A percentile compares a stretch with the other conserved stretches of the same genome.
phyloP scores from a whole-genome alignment of 1,284 basidiomycete genomes.

The Naganishia sp. region DNA sequence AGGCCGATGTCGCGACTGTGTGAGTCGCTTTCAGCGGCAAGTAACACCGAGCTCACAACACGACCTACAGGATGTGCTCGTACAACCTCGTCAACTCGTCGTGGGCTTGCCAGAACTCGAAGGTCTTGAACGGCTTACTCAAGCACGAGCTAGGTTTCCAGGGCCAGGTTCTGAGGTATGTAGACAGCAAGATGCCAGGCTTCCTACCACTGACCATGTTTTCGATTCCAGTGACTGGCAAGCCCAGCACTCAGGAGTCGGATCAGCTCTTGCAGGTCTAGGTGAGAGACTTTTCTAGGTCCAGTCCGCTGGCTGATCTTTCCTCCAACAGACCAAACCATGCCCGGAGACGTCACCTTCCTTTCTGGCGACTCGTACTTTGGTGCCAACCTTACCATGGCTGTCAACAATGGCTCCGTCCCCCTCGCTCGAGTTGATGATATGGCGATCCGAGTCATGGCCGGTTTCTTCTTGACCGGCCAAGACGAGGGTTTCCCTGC shows the following conservation, averaged over 20 bases:
- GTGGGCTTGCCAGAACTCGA: conserved; percentile 67
- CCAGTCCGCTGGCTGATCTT: neutral
- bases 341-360: conserved; percentile 66
- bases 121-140: conserved; percentile 67
- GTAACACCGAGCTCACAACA: neutral
- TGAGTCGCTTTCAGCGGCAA: neutral
- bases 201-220: neutral
- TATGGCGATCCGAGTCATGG: conserved; percentile 65
- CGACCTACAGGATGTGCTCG: conserved; percentile 64
- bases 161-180: conserved; percentile 59
- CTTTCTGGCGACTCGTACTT: conserved; percentile 56
- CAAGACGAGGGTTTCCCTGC: conserved; percentile 65
- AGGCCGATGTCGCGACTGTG: conserved; percentile 70
- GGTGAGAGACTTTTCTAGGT: conserved; percentile 36
- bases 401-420: conserved; percentile 62
- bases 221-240: conserved; percentile 60
- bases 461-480: conserved; percentile 64
- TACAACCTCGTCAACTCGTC: conserved; percentile 62
- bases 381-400: conserved; percentile 59
- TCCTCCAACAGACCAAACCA: conserved; percentile 61
- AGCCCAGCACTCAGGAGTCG: conserved; percentile 60
- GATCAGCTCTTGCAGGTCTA: conserved; percentile 63
- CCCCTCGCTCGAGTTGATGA: conserved; percentile 62
- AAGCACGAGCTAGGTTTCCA: conserved; percentile 77
- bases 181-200: neutral